Conservation (phyloP, 495 filamentous ascomycete genomes). For the Annulohypoxylon stygium region DNA sequence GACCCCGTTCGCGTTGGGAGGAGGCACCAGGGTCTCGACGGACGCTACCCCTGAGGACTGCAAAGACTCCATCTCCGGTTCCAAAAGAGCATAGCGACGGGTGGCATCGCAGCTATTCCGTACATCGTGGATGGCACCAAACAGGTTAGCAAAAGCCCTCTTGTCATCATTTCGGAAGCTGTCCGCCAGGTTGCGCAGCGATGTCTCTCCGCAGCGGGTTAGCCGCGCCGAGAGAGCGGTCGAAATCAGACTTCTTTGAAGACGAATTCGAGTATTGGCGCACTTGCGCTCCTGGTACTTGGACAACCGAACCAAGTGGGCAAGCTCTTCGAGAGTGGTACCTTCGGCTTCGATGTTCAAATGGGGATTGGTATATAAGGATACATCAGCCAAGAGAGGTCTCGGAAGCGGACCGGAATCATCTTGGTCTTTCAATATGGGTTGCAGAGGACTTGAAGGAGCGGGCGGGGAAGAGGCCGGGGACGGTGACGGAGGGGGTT, state of each 20-base stretch:
- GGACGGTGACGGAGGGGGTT: conserved; percentile 40
- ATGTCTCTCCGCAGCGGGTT: conserved; percentile 79
- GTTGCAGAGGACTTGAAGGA: conserved; percentile 43
- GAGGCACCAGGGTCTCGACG: conserved; percentile 60
- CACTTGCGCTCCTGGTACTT: conserved; percentile 81
- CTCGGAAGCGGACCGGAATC: conserved; percentile 51
- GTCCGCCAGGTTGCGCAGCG: conserved; percentile 87
- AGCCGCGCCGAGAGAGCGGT: conserved; percentile 85
- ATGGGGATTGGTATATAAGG: conserved; percentile 64
- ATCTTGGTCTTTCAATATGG: conserved; percentile 51
- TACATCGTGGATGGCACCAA: conserved; percentile 89
- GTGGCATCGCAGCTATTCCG: conserved; percentile 84
- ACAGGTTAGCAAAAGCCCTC: conserved; percentile 85
- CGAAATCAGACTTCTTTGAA: conserved; percentile 75
- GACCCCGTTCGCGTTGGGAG: conserved; percentile 53
- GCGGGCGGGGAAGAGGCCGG: conserved; percentile 40
- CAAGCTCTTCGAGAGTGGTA: conserved; percentile 77
- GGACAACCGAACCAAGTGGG: conserved; percentile 76
- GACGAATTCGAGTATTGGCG: conserved; percentile 72
- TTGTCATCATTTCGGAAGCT: conserved; percentile 91
- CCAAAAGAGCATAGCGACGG: conserved; percentile 74
- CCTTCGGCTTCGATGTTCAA: conserved; percentile 62
- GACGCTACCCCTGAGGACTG: conserved; percentile 60
- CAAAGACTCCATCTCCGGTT: conserved; percentile 72
- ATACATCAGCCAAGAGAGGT: conserved; percentile 63